Evolutionary conservation across 805 yeast genomes (phyloP).

Genomic region (Kazachstania psychrophila): DNA sequence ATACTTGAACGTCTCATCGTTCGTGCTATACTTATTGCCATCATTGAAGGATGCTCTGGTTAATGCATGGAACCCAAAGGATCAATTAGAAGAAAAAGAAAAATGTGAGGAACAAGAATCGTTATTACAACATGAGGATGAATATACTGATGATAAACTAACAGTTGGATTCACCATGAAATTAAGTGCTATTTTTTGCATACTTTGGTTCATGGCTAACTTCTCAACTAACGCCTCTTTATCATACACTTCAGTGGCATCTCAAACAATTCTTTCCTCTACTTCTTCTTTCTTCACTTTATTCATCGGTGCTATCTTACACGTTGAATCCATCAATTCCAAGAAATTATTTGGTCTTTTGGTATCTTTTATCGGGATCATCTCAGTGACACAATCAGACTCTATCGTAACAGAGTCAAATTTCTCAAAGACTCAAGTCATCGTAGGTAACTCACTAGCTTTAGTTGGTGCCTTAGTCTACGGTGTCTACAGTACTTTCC

Average conservation of each 20-base stretch:
- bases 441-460: conserved; percentile 70
- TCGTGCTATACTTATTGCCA: conserved; percentile 64
- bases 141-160: neutral
- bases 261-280: conserved; percentile 85
- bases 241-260: conserved; percentile 78
- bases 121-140: neutral
- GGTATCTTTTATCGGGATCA: conserved; percentile 64
- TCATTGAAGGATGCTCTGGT: conserved; percentile 1
- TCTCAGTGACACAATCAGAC: conserved; percentile 57
- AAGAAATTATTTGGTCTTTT: conserved; percentile 58
- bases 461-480: conserved; percentile 73
- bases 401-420: conserved; percentile 18
- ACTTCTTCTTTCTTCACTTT: conserved; percentile 87
- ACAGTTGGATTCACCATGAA: conserved; percentile 48
- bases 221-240: conserved; percentile 75
- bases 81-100: neutral
- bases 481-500: conserved; percentile 78
- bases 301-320: conserved; percentile 57
- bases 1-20: conserved; percentile 76
- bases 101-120: neutral
- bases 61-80: conserved; percentile 9
- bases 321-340: conserved; percentile 55
- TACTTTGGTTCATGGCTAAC: conserved; percentile 82
- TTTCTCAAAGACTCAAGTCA: conserved; percentile 20
- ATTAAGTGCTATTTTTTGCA: conserved; percentile 65